These are phyloP conservation scores for Euclidium syriacum DNA, from an alignment of 345 rosid species.

Conservation along the genomic window DNA sequence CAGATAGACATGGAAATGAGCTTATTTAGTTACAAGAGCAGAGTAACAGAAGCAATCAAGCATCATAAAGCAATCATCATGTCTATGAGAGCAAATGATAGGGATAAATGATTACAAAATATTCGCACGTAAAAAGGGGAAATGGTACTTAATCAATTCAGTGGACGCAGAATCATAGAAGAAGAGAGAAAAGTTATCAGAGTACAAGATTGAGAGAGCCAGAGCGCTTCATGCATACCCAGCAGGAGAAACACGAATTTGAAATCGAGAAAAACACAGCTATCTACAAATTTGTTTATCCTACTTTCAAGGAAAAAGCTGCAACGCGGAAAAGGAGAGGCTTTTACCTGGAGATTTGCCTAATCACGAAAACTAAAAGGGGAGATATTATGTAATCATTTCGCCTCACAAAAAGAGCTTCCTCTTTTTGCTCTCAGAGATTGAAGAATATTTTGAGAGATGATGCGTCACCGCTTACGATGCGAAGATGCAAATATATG, in stretches of 20 bases:
- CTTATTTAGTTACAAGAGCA: background rate
- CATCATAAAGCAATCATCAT: background rate
- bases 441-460: constrained; percentile 5
- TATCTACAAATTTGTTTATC: background rate
- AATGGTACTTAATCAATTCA: background rate
- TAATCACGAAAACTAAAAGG: constrained; percentile 9
- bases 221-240: too few relatives aligned
- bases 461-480: constrained; percentile 32
- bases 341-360: constrained; percentile 19
- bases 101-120: background rate
- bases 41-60: background rate
- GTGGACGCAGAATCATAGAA: background rate
- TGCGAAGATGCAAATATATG: constrained; percentile 25
- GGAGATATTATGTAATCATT: constrained; percentile 23
- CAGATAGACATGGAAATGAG: background rate
- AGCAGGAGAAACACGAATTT: background rate
- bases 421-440: background rate
- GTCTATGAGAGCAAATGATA: constrained; percentile 12
- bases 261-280: constrained; percentile 2
- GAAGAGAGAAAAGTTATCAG: background rate
- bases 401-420: background rate
- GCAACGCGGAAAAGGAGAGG: background rate
- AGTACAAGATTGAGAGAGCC: background rate
- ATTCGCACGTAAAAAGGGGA: constrained; percentile 7
- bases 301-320: constrained; percentile 4